Evolutionary conservation across 768 basidiomycete genomes (phyloP).

Genomic region (Tricholoma flavovirens): DNA sequence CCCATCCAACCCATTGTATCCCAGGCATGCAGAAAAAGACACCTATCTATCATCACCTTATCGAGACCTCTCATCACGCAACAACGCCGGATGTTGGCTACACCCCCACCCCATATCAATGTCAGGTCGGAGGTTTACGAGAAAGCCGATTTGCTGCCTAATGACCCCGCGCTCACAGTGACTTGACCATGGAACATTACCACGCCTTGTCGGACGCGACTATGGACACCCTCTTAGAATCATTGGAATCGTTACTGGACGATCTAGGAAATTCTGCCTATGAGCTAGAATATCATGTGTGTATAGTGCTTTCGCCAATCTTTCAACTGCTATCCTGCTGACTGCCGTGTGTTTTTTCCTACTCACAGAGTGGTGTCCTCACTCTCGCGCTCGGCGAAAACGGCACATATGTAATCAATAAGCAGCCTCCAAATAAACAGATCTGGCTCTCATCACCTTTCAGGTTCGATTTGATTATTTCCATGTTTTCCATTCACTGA

Average conservation of each 20-base stretch:
- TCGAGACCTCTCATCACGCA: background rate
- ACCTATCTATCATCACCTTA: background rate
- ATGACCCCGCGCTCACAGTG: slow-evolving; percentile 19
- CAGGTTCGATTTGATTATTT: slow-evolving; percentile 44
- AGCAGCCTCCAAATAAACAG: slow-evolving; percentile 96
- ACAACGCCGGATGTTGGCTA: slow-evolving; percentile 33
- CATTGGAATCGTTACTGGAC: slow-evolving; percentile 70
- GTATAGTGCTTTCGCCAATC: slow-evolving; percentile 16
- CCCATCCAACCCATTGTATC: background rate
- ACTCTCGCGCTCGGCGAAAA: slow-evolving; percentile 70
- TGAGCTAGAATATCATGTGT: slow-evolving; percentile 88
- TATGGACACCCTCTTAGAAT: slow-evolving; percentile 73
- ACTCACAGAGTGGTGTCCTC: slow-evolving; percentile 76
- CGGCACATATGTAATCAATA: slow-evolving; percentile 94
- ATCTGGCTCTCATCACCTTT: slow-evolving; percentile 92
- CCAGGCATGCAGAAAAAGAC: background rate
- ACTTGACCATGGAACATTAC: slow-evolving; percentile 59
- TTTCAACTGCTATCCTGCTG: slow-evolving; percentile 1
- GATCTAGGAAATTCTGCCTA: slow-evolving; percentile 44
- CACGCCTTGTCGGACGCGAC: slow-evolving; percentile 66
- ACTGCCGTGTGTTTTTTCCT: background rate
- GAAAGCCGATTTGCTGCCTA: background rate
- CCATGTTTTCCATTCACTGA: background rate
- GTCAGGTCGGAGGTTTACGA: slow-evolving; percentile 38
- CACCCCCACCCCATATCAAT: slow-evolving; percentile 53